Evolutionary conservation across 1,284 basidiomycete species (phyloP).

Genomic region (Pisolithus thermaeus): DNA sequence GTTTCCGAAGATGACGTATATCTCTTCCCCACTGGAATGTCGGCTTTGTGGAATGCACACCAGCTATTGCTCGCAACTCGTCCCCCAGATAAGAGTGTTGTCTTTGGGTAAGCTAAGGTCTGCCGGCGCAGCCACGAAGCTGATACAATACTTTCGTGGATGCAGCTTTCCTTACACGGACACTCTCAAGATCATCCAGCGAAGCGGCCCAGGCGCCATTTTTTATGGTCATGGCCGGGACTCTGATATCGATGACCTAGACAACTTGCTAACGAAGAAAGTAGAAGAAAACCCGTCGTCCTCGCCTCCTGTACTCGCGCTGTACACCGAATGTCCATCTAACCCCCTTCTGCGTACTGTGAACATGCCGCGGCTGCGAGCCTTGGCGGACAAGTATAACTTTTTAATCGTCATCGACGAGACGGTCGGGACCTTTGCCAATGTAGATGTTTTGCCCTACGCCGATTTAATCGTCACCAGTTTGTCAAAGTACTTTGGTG

Average conservation of each 20-base stretch:
- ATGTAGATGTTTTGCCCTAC: constrained; percentile 84
- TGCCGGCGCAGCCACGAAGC: neutral
- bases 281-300: constrained; percentile 23
- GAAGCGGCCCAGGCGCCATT: neutral
- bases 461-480: constrained; percentile 90
- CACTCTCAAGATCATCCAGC: neutral
- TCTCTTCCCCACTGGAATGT: neutral
- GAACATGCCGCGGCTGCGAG: constrained; percentile 67
- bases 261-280: constrained; percentile 49
- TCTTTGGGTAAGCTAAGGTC: neutral
- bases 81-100: neutral
- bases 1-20: neutral
- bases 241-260: constrained; percentile 66
- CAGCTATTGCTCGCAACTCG: neutral
- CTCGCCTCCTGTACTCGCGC: constrained; percentile 46
- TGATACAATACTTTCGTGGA: too few species aligned
- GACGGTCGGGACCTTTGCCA: constrained; percentile 91
- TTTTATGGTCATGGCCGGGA: constrained; percentile 27
- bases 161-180: neutral
- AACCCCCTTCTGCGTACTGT: constrained; percentile 80
- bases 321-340: constrained; percentile 83
- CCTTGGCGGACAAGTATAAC: constrained; percentile 79
- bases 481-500: constrained; percentile 90
- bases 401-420: constrained; percentile 91
- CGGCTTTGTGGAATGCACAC: neutral